Evolutionary conservation across 164 flowering plant genomes (phyloP), one percentile per base, ranked within the genome.

Genomic region (Umbilicus rupestris): DNA sequence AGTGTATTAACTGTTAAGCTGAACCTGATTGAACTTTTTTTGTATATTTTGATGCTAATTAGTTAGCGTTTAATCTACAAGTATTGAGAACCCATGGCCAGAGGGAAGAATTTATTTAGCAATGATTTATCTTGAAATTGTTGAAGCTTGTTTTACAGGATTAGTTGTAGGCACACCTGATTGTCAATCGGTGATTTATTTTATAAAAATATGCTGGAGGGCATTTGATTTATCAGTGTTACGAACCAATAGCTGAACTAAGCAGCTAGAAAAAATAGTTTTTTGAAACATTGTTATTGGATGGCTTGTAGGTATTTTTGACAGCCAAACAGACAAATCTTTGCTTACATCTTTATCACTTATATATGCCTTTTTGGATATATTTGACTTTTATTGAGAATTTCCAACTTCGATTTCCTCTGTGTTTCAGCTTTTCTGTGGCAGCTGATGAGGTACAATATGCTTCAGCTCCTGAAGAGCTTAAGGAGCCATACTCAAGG

Each of bases 371-470:
- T n/a, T n/a, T 28, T 28, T 55, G 33, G 12, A 55, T 4, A 0
- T 11, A 55, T 55, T 55, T 50, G 57, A 55, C 19, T 28, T 3
- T 16, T 0, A 26, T 52, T 26, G 29, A 26, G 12, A 10, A 1
- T 55, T 14, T 8, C 22, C 22, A 49, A 49, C 10, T 20, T 52
- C 12, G 10, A 12, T 20, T 22, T 52, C 58, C 58, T 52, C n/a
- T 35, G 17, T 42, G 49, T 69, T 78, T 69, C 62, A 55, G 8
- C 39, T 26, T 64, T 64, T 24, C 49, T 64, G 29, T 63, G 65
- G 65, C 65, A 63, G 65, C 45, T 63, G 28, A 63, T 63, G 65
- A 63, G 65, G 65, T 41, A 63, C 20, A 63, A 63, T 63, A 63
- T 63, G 65, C 65, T 63, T 63, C 65, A 63, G 45, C 65, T 63